These are phyloP conservation scores for Whalleya microplaca DNA, from an alignment of 2,329 filamentous ascomycete species.

Conservation along the genomic window DNA sequence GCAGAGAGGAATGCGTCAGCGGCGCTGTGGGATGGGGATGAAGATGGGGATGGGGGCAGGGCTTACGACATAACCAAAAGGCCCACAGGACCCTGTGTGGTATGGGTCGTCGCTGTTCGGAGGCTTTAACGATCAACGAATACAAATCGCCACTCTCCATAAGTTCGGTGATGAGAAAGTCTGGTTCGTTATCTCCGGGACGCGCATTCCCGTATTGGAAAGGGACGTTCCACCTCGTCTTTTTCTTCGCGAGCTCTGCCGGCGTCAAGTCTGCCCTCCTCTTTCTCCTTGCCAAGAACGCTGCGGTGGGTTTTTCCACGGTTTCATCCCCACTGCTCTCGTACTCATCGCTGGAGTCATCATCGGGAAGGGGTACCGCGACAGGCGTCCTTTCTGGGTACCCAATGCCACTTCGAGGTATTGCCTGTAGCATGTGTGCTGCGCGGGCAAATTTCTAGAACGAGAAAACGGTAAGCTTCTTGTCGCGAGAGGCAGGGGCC, in stretches of 20 bases:
- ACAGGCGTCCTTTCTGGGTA: background rate
- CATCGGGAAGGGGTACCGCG: background rate
- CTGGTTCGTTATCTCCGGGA: background rate
- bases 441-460: background rate
- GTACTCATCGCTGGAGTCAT: background rate
- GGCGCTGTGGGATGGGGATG: background rate
- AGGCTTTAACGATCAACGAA: background rate
- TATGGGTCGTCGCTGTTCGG: background rate
- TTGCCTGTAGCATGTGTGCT: background rate
- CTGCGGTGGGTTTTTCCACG: background rate
- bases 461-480: background rate
- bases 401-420: background rate
- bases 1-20: background rate
- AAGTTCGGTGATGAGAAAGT: background rate
- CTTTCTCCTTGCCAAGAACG: background rate
- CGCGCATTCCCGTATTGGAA: no score
- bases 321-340: background rate
- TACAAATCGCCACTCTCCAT: background rate
- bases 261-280: background rate
- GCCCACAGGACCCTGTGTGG: constrained; percentile 10
- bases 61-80: constrained; percentile 9
- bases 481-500: no score
- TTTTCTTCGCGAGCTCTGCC: background rate
- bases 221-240: background rate
- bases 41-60: background rate